Percentiles rank a stretch among this genome's conserved stretches.
phyloP scores from a whole-genome alignment of 495 filamentous ascomycete species.

The Hypoxylon subgilvum region DNA sequence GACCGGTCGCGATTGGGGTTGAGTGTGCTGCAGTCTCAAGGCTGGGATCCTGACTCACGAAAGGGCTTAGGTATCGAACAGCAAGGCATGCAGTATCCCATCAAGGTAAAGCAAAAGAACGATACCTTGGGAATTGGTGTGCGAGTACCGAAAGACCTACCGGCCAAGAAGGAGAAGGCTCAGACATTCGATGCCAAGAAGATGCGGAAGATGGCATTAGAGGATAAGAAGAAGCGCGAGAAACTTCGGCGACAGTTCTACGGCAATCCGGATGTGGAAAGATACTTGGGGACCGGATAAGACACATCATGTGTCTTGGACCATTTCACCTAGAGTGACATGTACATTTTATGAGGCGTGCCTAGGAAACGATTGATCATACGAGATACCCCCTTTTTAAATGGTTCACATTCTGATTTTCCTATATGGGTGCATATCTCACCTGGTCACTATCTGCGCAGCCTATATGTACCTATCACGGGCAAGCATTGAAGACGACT shows the following conservation, averaged over 20 bases:
- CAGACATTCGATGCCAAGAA: slow-evolving; percentile 74
- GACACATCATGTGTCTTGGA: slow-evolving; percentile 4
- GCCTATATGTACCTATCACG: no score
- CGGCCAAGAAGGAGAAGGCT: slow-evolving; percentile 55
- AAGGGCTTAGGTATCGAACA: slow-evolving; percentile 72
- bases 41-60: slow-evolving; percentile 86
- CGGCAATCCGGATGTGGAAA: slow-evolving; percentile 71
- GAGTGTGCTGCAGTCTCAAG: slow-evolving; percentile 73
- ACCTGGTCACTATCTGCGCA: no score
- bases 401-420: slow-evolving; percentile 1
- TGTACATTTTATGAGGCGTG: slow-evolving; percentile 9
- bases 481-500: no score
- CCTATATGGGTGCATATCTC: no score
- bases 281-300: slow-evolving; percentile 64
- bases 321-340: not conserved
- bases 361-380: not conserved
- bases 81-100: slow-evolving; percentile 75
- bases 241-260: slow-evolving; percentile 71
- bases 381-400: slow-evolving; percentile 31
- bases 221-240: slow-evolving; percentile 67
- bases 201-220: slow-evolving; percentile 62
- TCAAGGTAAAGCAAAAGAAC: slow-evolving; percentile 75
- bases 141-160: slow-evolving; percentile 47
- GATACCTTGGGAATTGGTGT: slow-evolving; percentile 76
- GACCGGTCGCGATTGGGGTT: slow-evolving; percentile 81